Base-by-base conservation (phyloP, 768 basidiomycete species). In the Termitomyces sp. region DNA sequence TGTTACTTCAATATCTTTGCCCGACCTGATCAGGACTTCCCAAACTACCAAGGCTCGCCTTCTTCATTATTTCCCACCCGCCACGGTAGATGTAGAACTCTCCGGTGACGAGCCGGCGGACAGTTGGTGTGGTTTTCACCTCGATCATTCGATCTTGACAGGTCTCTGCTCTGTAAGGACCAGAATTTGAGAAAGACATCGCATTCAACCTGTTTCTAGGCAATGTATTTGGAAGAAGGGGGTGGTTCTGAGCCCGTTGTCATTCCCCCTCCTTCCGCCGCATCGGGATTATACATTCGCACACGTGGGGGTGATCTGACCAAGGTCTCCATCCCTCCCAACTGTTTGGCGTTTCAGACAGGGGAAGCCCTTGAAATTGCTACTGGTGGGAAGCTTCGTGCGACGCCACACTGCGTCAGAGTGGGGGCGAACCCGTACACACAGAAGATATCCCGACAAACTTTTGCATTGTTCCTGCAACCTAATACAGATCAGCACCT, bases 371-470 rank as follows among this genome's bases (percentile, higher is more conserved):
- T 99, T 21, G 87, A 97, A 68, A 75, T 98, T 22, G 87, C 95
- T 22, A 98, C 96, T 1, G 83, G 78, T 10, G 83, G 85, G 14
- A 81, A 77, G 53, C 76, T 99, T 15, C 81, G 86, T 42, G 97
- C 97, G 0, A 99, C 97, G 0, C 96, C 96, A 12, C 96, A 98
- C 62, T 97, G 91, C 60, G 96, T 98, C 42, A 82, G 86, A 57
- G 85, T 92, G 5, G 91, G 86, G 6, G 68, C 68, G 3, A 73
- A 72, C 37, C 56, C 68, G 50, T 71, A 74, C 15, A 67, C 72
- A 12, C 78, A 77, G 9, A 72, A 70, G 24, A 78, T 93, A 46
- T 80, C 79, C 26, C 77, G 96, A 51, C 94, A 98, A 69, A 98
- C 97, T 0, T 91, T 93, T 63, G 90, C 89, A 10, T 68, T 94